A percentile compares a stretch with the other conserved stretches of the same genome.
phyloP scores from a whole-genome alignment of 495 filamentous ascomycete genomes.

The Umbilicaria muhlenbergii region DNA sequence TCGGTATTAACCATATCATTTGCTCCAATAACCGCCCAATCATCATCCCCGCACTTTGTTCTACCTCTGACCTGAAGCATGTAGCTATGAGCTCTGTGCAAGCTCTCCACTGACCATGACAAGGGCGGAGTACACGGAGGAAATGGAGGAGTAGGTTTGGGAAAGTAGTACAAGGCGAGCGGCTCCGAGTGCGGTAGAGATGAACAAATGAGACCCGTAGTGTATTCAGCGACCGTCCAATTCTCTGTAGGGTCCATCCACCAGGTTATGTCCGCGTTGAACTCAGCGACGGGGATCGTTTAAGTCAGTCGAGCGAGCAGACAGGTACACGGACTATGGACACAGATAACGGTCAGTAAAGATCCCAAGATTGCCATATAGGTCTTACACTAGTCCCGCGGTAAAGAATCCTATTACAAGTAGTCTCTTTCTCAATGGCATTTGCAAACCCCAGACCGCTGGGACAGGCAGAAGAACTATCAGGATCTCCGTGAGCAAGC shows the following conservation, averaged over 20 bases:
- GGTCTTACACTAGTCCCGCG: not conserved
- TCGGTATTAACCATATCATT: too few species aligned
- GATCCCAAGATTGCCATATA: too few species aligned
- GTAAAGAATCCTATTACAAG: conserved; percentile 3
- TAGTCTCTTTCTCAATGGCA: not conserved
- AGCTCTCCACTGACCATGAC: not conserved
- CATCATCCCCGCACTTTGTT: too few species aligned
- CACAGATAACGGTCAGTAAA: not conserved
- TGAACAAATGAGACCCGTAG: conserved; percentile 1
- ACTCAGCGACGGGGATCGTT: not conserved
- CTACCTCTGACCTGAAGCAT: too few species aligned
- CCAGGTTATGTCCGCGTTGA: not conserved
- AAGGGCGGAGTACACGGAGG: not conserved
- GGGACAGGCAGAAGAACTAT: conserved; percentile 4
- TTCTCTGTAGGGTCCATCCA: not conserved
- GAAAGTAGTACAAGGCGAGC: not conserved
- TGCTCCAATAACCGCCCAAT: too few species aligned
- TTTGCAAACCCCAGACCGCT: conserved; percentile 1
- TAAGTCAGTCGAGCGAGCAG: not conserved
- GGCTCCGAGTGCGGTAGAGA: not conserved
- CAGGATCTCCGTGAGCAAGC: not conserved
- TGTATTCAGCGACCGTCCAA: conserved; percentile 1
- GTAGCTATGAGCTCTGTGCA: not conserved
- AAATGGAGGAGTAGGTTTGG: not conserved
- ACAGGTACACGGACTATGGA: not conserved